These are phyloP conservation scores for Odontarrhena argentea DNA, from an alignment of 345 rosid species.

Conservation along the genomic window DNA sequence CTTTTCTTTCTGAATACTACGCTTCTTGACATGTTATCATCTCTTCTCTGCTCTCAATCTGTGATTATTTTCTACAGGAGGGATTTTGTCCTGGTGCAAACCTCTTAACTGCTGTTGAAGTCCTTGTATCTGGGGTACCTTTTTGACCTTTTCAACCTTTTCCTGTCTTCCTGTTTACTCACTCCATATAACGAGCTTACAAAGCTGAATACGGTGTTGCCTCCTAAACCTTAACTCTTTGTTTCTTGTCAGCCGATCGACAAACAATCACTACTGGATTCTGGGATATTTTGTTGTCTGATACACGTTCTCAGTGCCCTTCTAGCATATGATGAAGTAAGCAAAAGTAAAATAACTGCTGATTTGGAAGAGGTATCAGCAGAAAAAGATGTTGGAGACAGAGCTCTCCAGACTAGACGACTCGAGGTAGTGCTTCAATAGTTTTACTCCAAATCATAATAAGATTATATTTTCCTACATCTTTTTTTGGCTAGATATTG, in stretches of 20 bases:
- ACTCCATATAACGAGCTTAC: constrained; percentile 17
- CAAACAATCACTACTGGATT: constrained; percentile 95
- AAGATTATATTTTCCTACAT: not conserved
- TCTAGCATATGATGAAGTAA: constrained; percentile 59
- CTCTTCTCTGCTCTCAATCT: constrained; percentile 31
- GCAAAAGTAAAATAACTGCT: constrained; percentile 40
- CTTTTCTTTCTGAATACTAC: constrained; percentile 26
- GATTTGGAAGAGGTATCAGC: constrained; percentile 44
- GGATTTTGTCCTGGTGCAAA: constrained; percentile 87
- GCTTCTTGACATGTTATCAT: constrained; percentile 15
- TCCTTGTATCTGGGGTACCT: constrained; percentile 93
- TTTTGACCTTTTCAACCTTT: constrained; percentile 31
- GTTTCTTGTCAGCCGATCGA: constrained; percentile 78
- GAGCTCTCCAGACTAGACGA: constrained; percentile 53
- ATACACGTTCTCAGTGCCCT: constrained; percentile 79
- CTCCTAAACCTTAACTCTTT: constrained; percentile 21
- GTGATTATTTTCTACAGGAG: constrained; percentile 61
- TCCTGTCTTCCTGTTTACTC: constrained; percentile 23
- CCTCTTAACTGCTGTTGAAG: constrained; percentile 86
- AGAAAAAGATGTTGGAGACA: constrained; percentile 49
- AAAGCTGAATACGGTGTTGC: constrained; percentile 19
- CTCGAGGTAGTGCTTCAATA: constrained; percentile 72
- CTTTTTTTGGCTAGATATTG: constrained; percentile 27
- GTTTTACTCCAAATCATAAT: constrained; percentile 12
- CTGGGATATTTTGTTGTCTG: constrained; percentile 98